phyloP scores from a whole-genome alignment of 108 stramenopile genomes.

The Fragilaria crotonensis region DNA sequence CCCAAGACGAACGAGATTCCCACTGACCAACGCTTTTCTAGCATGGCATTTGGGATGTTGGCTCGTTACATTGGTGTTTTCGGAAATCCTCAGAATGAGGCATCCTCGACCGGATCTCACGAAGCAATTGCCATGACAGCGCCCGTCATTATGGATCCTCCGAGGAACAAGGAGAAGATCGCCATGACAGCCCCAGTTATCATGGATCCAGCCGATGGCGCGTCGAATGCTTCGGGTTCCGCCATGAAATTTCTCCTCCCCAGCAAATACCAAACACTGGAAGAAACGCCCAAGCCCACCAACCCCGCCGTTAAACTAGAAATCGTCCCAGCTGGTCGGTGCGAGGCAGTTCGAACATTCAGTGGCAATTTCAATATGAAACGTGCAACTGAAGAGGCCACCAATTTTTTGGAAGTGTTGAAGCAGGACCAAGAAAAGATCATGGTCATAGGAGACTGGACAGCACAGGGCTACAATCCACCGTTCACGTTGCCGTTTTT shows the following conservation, averaged over 20 bases:
- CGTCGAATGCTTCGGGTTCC: not conserved
- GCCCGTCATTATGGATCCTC: constrained; percentile 56
- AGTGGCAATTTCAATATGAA: constrained; percentile 34
- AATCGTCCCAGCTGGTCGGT: constrained; percentile 35
- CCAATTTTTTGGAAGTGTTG: constrained; percentile 37
- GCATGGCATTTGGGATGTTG: constrained; percentile 46
- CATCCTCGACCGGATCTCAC: not conserved
- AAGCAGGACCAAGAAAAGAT: constrained; percentile 51
- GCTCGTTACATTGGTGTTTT: constrained; percentile 85
- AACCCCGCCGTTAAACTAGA: constrained; percentile 61
- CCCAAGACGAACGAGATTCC: constrained; percentile 7
- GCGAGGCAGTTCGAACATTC: constrained; percentile 74
- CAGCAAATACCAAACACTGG: constrained; percentile 51
- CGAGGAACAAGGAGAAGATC: constrained; percentile 20
- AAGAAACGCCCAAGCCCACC: constrained; percentile 76
- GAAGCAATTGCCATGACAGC: constrained; percentile 74
- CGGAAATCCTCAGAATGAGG: constrained; percentile 66
- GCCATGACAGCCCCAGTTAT: constrained; percentile 80
- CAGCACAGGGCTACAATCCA: constrained; percentile 85
- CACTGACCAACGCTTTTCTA: constrained; percentile 17
- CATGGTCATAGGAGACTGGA: constrained; percentile 33
- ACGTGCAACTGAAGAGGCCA: constrained; percentile 30
- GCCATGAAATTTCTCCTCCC: constrained; percentile 84
- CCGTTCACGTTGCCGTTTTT: constrained; percentile 81
- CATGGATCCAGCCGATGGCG: constrained; percentile 16